Conservation (phyloP, 805 yeast species). For the Monosporozyma unispora region DNA sequence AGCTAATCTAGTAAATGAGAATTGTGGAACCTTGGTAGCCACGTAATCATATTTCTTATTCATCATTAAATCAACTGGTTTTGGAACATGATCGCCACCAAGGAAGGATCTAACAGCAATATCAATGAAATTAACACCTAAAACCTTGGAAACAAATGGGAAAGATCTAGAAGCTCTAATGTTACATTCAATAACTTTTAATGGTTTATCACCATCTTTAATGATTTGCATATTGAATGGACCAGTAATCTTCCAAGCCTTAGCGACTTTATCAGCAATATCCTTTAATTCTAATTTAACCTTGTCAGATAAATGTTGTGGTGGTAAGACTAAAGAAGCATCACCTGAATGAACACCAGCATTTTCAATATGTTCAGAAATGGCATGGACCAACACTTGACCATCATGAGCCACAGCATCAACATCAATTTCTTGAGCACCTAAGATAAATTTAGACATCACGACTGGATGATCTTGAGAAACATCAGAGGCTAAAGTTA, state of each 20-base stretch:
- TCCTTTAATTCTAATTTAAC: conserved; percentile 68
- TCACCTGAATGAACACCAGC: conserved; percentile 99
- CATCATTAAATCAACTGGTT: conserved; percentile 74
- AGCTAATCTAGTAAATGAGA: conserved; percentile 94
- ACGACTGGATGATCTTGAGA: conserved; percentile 97
- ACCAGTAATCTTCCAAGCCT: conserved; percentile 92
- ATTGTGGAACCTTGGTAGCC: conserved; percentile 97
- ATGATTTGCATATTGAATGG: conserved; percentile 98
- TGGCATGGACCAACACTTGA: conserved; percentile 82
- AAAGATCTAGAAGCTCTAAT: conserved; percentile 97
- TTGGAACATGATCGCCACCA: conserved; percentile 58
- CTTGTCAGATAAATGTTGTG: conserved; percentile 62
- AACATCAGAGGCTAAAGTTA: conserved; percentile 82
- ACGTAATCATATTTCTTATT: conserved; percentile 64
- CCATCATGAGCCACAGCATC: conserved; percentile 95
- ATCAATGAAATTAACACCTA: conserved; percentile 90
- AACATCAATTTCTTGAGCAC: conserved; percentile 94
- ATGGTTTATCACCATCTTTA: conserved; percentile 55
- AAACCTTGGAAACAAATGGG: conserved; percentile 97
- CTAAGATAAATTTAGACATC: conserved; percentile 88
- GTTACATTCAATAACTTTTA: conserved; percentile 97
- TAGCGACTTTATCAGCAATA: conserved; percentile 87
- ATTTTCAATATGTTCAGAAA: conserved; percentile 95
- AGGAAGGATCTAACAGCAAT: conserved; percentile 85
- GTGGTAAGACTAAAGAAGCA: conserved; percentile 92